phyloP scores from a whole-genome alignment of 768 basidiomycete genomes.

The Lentinula aciculospora region DNA sequence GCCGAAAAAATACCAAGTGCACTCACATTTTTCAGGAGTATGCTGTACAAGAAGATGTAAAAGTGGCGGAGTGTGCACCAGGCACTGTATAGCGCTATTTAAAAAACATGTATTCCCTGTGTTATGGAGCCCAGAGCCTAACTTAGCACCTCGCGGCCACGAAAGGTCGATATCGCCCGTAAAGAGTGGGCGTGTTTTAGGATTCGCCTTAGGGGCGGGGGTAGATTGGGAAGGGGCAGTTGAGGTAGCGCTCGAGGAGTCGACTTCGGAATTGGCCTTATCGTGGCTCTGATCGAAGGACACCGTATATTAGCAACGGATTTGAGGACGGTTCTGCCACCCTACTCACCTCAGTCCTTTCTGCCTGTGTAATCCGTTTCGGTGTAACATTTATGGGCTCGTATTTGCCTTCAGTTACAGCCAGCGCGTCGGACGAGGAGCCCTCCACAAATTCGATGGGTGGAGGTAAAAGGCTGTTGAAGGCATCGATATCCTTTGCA shows the following conservation, averaged over 20 bases:
- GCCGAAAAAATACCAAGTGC: slow-evolving; percentile 4
- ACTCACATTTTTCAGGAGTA: slow-evolving; percentile 57
- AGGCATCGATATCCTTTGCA: slow-evolving; percentile 65
- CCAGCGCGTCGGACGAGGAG: slow-evolving; percentile 71
- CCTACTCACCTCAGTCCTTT: slow-evolving; percentile 42
- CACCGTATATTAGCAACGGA: background rate
- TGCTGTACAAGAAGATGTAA: slow-evolving; percentile 55
- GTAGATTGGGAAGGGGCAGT: slow-evolving; percentile 19
- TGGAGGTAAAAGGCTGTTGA: slow-evolving; percentile 76
- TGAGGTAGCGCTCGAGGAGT: slow-evolving; percentile 11
- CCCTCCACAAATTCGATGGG: slow-evolving; percentile 81
- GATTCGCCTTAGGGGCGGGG: slow-evolving; percentile 22
- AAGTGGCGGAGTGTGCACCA: slow-evolving; percentile 89
- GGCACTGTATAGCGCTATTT: slow-evolving; percentile 90
- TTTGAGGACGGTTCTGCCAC: slow-evolving; percentile 1
- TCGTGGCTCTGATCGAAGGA: slow-evolving; percentile 10
- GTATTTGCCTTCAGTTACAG: slow-evolving; percentile 71
- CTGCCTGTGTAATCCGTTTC: slow-evolving; percentile 49
- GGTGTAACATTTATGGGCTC: slow-evolving; percentile 74
- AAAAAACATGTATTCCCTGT: slow-evolving; percentile 94
- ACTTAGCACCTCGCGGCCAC: slow-evolving; percentile 48
- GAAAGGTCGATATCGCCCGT: slow-evolving; percentile 50
- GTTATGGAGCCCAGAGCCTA: slow-evolving; percentile 71
- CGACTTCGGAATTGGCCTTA: slow-evolving; percentile 10
- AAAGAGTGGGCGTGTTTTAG: slow-evolving; percentile 39